Conservation (phyloP, 2,329 filamentous ascomycete species). For the Allantophomopsis cytisporea region DNA sequence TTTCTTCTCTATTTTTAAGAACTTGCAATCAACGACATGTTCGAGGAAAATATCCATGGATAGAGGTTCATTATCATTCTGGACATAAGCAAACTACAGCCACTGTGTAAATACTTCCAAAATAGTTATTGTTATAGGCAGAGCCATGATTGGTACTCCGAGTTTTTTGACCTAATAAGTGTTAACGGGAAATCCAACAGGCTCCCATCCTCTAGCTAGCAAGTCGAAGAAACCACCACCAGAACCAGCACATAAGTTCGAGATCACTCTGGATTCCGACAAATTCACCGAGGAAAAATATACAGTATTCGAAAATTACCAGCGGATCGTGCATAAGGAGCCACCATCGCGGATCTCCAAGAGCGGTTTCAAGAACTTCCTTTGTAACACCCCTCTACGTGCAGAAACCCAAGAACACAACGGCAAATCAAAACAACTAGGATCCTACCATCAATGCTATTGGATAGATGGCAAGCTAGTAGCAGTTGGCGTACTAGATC, state of each 20-base stretch:
- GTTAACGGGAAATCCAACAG: background rate
- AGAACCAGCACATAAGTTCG: slow-evolving; percentile 52
- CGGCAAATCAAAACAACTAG: slow-evolving; percentile 41
- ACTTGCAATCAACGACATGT: too few species aligned
- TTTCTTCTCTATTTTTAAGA: too few species aligned
- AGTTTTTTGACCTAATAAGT: too few species aligned
- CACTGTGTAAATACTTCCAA: too few species aligned
- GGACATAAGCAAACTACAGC: too few species aligned
- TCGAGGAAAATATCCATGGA: too few species aligned
- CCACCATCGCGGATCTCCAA: slow-evolving; percentile 40
- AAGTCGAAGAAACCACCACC: slow-evolving; percentile 32
- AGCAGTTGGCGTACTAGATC: slow-evolving; percentile 63
- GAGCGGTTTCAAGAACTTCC: slow-evolving; percentile 53
- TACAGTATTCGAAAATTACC: slow-evolving; percentile 60
- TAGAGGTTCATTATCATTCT: too few species aligned
- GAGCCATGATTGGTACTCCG: too few species aligned
- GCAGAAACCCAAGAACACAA: slow-evolving; percentile 29
- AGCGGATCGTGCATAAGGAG: slow-evolving; percentile 60
- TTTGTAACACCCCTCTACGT: slow-evolving; percentile 56
- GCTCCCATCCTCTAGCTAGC: background rate
- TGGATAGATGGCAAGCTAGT: slow-evolving; percentile 63
- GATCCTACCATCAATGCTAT: slow-evolving; percentile 75
- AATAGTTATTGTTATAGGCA: too few species aligned
- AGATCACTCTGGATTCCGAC: slow-evolving; percentile 57
- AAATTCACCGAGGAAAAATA: slow-evolving; percentile 67